Evolutionary conservation across 2,329 filamentous ascomycete genomes (phyloP).

Genomic region (Lachnellula hyalina): DNA sequence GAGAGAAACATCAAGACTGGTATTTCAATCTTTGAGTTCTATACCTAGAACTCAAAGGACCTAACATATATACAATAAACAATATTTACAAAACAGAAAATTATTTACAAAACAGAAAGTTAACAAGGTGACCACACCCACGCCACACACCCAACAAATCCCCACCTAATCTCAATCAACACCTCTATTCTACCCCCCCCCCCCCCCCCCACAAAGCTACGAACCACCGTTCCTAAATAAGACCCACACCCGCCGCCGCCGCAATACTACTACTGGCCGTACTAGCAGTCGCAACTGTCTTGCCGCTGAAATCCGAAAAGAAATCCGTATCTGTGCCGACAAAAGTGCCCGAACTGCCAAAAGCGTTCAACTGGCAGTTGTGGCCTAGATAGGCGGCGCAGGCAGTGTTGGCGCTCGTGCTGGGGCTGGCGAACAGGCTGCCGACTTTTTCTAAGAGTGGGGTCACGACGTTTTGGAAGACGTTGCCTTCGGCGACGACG

Average conservation of each 20-base stretch:
- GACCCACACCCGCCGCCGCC: conserved; percentile 30
- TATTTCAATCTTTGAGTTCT: too few species aligned
- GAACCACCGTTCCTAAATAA: too few species aligned
- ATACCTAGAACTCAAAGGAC: too few species aligned
- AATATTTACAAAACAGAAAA: too few species aligned
- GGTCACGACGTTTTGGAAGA: conserved; percentile 37
- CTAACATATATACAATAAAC: too few species aligned
- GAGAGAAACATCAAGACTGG: too few species aligned
- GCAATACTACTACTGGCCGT: conserved; percentile 29
- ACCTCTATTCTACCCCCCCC: too few species aligned
- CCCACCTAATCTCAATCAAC: too few species aligned
- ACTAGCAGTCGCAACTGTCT: conserved; percentile 27
- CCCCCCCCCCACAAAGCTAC: too few species aligned
- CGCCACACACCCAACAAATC: too few species aligned
- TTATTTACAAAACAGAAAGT: too few species aligned
- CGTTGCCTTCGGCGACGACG: conserved; percentile 41
- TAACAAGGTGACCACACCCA: too few species aligned
- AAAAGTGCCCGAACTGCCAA: conserved; percentile 28
- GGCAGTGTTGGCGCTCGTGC: conserved; percentile 15
- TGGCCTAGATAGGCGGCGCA: conserved; percentile 18
- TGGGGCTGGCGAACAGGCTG: conserved; percentile 18
- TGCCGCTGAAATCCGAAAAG: conserved; percentile 29
- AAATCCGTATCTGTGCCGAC: conserved; percentile 26
- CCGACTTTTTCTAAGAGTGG: conserved; percentile 21
- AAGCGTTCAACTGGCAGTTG: conserved; percentile 16